phyloP scores from a whole-genome alignment of 495 filamentous ascomycete genomes.

The Chaetomidium leptoderma region DNA sequence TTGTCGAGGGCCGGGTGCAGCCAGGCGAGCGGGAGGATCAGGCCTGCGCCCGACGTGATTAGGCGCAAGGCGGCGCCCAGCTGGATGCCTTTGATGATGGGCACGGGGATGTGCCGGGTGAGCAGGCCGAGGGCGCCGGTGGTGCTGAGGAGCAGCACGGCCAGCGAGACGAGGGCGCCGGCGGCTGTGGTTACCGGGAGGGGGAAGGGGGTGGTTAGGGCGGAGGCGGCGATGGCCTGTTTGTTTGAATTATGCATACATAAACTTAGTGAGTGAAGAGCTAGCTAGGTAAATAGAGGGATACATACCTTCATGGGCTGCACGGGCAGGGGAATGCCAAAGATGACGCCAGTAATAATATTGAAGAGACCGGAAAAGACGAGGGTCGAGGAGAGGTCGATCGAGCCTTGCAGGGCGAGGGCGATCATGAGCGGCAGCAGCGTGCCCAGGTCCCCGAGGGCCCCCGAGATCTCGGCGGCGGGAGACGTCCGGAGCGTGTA shows the following conservation, averaged over 20 bases:
- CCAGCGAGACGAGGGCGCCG: slow-evolving; percentile 66
- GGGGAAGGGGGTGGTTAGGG: slow-evolving; percentile 57
- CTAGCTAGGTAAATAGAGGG: too few relatives aligned
- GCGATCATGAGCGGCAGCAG: slow-evolving; percentile 85
- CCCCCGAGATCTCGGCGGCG: slow-evolving; percentile 79
- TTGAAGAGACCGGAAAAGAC: slow-evolving; percentile 86
- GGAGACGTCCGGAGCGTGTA: slow-evolving; percentile 47
- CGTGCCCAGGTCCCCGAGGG: slow-evolving; percentile 86
- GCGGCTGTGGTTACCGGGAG: slow-evolving; percentile 69
- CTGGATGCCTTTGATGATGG: slow-evolving; percentile 91
- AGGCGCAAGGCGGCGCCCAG: slow-evolving; percentile 82
- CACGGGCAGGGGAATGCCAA: slow-evolving; percentile 82
- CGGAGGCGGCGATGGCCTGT: slow-evolving; percentile 81
- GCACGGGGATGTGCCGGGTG: slow-evolving; percentile 67
- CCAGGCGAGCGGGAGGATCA: slow-evolving; percentile 58
- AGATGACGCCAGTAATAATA: slow-evolving; percentile 71
- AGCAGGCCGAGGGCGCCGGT: slow-evolving; percentile 71
- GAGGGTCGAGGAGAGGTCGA: slow-evolving; percentile 77
- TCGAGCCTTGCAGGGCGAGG: slow-evolving; percentile 65
- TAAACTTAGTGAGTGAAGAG: slow-evolving; percentile 12
- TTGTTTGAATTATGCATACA: slow-evolving; percentile 5
- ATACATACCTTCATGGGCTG: slow-evolving; percentile 68
- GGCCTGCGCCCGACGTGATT: slow-evolving; percentile 53
- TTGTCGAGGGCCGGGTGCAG: slow-evolving; percentile 63
- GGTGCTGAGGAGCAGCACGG: slow-evolving; percentile 69